These are phyloP conservation scores for Carex kokanica DNA, from an alignment of 176 grass and related monocot species.

Conservation along the genomic window DNA sequence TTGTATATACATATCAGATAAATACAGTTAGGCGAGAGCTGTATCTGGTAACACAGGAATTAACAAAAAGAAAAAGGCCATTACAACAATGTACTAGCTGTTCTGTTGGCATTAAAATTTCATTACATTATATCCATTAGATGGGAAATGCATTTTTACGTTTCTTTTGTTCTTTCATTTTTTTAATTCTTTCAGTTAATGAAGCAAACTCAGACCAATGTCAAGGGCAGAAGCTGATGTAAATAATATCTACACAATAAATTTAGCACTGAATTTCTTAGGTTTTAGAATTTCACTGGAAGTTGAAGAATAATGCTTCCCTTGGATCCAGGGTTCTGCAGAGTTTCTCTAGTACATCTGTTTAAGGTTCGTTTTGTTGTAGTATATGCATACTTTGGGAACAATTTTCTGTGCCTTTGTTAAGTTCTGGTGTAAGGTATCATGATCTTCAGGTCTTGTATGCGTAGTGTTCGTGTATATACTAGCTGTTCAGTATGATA, in stretches of 20 bases:
- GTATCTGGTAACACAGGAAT: background rate
- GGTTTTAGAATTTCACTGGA: conserved; percentile 9
- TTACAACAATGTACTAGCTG: background rate
- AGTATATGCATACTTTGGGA: background rate
- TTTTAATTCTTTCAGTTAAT: conserved; percentile 24
- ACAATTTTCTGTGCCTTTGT: background rate
- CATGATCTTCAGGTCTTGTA: background rate
- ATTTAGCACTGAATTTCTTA: conserved; percentile 20
- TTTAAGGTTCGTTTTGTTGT: background rate
- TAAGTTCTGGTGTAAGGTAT: too few species aligned
- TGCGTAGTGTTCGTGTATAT: background rate
- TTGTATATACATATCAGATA: background rate
- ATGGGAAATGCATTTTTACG: background rate
- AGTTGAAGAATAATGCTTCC: conserved; percentile 1
- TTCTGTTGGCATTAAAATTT: background rate
- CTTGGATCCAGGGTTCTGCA: background rate
- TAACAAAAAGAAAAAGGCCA: background rate
- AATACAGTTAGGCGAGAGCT: background rate
- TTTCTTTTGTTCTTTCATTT: background rate
- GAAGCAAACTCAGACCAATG: conserved; percentile 21
- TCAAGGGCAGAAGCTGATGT: conserved; percentile 16
- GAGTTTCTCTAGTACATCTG: conserved; percentile 1
- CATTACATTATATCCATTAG: background rate
- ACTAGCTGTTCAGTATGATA: background rate
- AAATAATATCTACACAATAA: conserved; percentile 6